Base-by-base conservation (phyloP, 192 early-diverging fungal genomes). In the Backusella macrospora region DNA sequence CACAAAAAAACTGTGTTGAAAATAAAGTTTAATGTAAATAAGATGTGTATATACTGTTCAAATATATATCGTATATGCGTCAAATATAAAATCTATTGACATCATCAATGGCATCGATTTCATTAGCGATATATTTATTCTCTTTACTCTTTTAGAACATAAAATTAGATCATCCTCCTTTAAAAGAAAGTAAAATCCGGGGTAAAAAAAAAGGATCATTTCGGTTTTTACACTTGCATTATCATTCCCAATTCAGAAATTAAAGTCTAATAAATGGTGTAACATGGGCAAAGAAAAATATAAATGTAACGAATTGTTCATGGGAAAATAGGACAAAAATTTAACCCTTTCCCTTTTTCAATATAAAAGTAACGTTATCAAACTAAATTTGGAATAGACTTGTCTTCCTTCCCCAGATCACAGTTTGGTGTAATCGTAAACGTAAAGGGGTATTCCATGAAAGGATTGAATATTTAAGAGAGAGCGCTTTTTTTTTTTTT, bases 241-340 rank as follows among this genome's bases (percentile, higher is more conserved):
- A 59, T 23, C 52, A 23, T 10, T 21, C 52, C 23, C 18, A 10
- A 23, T 12, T 14, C 7, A 59, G 21, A 26, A 59, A 23, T 34
- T 59, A 26, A 59, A 26, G 52, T 59, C 26, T 26, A 21, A 34
- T 34, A 2, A 23, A 59, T 12, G 13, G 52, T 59, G 52, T 59
- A 59, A 59, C 52, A 5, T 18, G 6, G 12, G 26, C n/a, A 21
- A 59, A 23, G n/a, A n/a, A 59, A 59, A 59, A 59, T 23, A 21
- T 18, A 18, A 59, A 29, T 59, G 12, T 10, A 52, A 21, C 49
- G 49, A 52, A 52, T 59, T 26, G 10, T 26, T 59, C 52, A 59
- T 59, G 52, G 52, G 52, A 59, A 59, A 59, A 59, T 59, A 23
- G 52, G 21, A 59, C 52, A 21, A 59, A 18, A 3, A 59, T 12